phyloP scores from a whole-genome alignment of 129 eudicot species.

The Centrapalus pauciflorus region DNA sequence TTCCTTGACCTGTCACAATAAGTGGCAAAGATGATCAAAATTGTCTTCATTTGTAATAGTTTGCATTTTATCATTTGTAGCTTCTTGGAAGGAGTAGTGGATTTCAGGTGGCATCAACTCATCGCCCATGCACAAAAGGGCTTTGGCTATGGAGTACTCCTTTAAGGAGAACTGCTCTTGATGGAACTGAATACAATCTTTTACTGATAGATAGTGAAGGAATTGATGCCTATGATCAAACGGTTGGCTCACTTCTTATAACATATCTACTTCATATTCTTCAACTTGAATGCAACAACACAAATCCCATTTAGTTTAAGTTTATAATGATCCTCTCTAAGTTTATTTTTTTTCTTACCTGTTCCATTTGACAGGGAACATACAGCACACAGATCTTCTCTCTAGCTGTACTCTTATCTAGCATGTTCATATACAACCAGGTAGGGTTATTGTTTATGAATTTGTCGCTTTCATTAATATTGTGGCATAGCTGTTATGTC shows the following conservation, averaged over 20 bases:
- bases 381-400: conserved; percentile 97
- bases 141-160: conserved; percentile 99
- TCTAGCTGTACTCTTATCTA: conserved; percentile 90
- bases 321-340: conserved; percentile 1
- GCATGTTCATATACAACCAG: conserved; percentile 99
- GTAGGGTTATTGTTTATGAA: conserved; percentile 21
- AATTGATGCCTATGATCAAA: conserved; percentile 99
- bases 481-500: conserved; percentile 1
- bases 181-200: conserved; percentile 96
- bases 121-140: conserved; percentile 98
- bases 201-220: conserved; percentile 93
- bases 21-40: not conserved
- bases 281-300: not conserved
- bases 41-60: conserved; percentile 1
- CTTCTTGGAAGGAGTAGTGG: conserved; percentile 99
- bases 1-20: not conserved
- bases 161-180: conserved; percentile 90
- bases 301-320: not conserved
- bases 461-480: conserved; percentile 2
- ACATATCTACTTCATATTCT: not conserved
- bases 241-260: conserved; percentile 51
- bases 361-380: conserved; percentile 64
- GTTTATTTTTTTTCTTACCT: not conserved
- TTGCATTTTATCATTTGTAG: conserved; percentile 32
- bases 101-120: conserved; percentile 95